Conservation (phyloP, 2,329 filamentous ascomycete genomes). For the Apiospora phragmitis region DNA sequence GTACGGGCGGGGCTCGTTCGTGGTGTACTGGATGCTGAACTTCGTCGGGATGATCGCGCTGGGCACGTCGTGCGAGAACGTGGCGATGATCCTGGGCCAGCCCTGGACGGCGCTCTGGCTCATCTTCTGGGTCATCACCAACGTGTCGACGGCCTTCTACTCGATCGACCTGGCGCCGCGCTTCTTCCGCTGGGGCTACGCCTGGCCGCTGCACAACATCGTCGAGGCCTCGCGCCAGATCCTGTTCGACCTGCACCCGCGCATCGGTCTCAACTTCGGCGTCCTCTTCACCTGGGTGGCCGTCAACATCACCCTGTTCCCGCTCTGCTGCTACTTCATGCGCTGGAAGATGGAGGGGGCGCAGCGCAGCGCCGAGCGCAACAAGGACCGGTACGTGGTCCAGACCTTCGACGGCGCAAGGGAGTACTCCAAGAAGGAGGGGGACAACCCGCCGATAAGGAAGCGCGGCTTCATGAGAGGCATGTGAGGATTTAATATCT, state of each 20-base stretch:
- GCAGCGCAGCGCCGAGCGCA: conserved; percentile 25
- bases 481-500: background rate
- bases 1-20: conserved; percentile 58
- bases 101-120: conserved; percentile 63
- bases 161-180: conserved; percentile 56
- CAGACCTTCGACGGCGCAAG: conserved; percentile 24
- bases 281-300: conserved; percentile 59
- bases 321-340: conserved; percentile 45
- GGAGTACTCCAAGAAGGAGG: conserved; percentile 29
- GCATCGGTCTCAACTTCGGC: conserved; percentile 61
- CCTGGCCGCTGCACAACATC: conserved; percentile 63
- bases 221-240: conserved; percentile 61
- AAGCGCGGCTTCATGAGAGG: conserved; percentile 33
- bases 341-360: conserved; percentile 39
- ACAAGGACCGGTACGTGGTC: conserved; percentile 30
- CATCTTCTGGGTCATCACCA: conserved; percentile 69
- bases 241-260: conserved; percentile 58
- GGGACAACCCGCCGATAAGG: conserved; percentile 27
- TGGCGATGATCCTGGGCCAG: conserved; percentile 61
- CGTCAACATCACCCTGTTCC: conserved; percentile 54
- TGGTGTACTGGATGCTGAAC: conserved; percentile 65
- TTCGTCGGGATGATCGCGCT: conserved; percentile 64
- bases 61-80: conserved; percentile 64
- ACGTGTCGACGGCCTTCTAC: conserved; percentile 62
- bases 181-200: conserved; percentile 65